Evolutionary conservation across 495 filamentous ascomycete species (phyloP), one percentile per base, ranked within the genome.

Genomic region (Penicillium silybi): DNA sequence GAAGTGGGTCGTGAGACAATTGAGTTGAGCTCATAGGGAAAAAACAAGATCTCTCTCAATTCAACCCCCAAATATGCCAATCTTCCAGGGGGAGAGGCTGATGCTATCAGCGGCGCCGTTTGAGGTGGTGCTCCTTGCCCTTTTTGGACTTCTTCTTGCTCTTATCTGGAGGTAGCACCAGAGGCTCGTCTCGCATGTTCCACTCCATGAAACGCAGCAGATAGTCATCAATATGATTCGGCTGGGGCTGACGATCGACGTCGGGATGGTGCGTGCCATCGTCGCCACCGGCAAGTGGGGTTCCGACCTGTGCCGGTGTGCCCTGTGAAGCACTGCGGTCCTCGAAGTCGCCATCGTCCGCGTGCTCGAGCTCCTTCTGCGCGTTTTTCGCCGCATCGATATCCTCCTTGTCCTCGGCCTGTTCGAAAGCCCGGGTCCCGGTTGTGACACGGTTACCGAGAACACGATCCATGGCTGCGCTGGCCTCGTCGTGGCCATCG

Each of bases 401-500:
- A 66, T 99, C 95, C 66, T 99, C 95, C 42, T 80, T 79, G 61
- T 99, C 95, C 67, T 99, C 95, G 9, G 88, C 95, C 52, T 86
- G 84, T 54, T 92, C 89, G 26, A 97, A 83, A 0, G 87, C 88
- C 9, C 84, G 79, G 23, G 71, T 73, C 16, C 78, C 79, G 19
- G 78, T 79, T 0, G 69, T 57, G 25, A 76, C 73, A 6, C 73
- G 74, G 41, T 71, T 76, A 26, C 86, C 87, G 3, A 97, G 80
- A 10, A 95, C 86, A 2, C 87, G 78, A 55, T 97, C 92, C 83
- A 97, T 92, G 22, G 91, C 92, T 17, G 83, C 84, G 42, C 83
- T 86, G 13, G 85, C 85, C 22, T 82, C 84, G 53, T 89, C 86
- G 11, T 79, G 75, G 1, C 72, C 70, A 40, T 77, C 75, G 2